Evolutionary conservation across 2,329 filamentous ascomycete species (phyloP).

Genomic region (Aspergillus persii): DNA sequence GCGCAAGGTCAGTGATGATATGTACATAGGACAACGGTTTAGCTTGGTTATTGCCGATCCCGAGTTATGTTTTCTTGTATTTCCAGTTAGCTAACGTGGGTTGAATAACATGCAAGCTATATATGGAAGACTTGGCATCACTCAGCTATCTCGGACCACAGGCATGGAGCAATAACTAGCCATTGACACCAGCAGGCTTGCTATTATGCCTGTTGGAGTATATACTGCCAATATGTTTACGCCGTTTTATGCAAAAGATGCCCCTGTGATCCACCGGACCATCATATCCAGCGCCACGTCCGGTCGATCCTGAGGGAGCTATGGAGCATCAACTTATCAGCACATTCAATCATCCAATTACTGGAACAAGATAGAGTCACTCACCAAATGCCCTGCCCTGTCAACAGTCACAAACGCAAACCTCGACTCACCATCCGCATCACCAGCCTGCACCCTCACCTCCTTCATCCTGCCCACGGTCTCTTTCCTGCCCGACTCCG

Average conservation of each 20-base stretch:
- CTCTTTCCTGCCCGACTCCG: constrained; percentile 2
- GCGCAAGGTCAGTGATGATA: too few relatives aligned
- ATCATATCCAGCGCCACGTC: constrained; percentile 16
- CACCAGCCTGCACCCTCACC: not conserved
- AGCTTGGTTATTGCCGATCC: too few relatives aligned
- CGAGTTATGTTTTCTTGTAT: too few relatives aligned
- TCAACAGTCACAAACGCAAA: constrained; percentile 18
- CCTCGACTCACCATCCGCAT: not conserved
- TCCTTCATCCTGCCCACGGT: constrained; percentile 9
- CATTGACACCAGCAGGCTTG: too few relatives aligned
- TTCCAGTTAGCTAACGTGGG: too few relatives aligned
- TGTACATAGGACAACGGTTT: too few relatives aligned
- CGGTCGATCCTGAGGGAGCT: constrained; percentile 14
- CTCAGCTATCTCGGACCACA: too few relatives aligned
- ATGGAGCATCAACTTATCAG: not conserved
- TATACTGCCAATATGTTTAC: too few relatives aligned
- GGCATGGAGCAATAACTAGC: too few relatives aligned
- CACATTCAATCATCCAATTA: not conserved
- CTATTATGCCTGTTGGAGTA: too few relatives aligned
- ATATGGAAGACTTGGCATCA: too few relatives aligned
- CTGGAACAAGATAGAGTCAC: not conserved
- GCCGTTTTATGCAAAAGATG: constrained; percentile 30
- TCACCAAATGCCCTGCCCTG: constrained; percentile 15
- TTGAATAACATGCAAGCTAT: too few relatives aligned
- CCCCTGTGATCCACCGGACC: constrained; percentile 39